A percentile compares a stretch with the other conserved stretches of the same genome.
These are phyloP conservation scores for Beauveria pseudobassiana DNA, from an alignment of 2,329 filamentous ascomycete genomes.

Conservation along the genomic window DNA sequence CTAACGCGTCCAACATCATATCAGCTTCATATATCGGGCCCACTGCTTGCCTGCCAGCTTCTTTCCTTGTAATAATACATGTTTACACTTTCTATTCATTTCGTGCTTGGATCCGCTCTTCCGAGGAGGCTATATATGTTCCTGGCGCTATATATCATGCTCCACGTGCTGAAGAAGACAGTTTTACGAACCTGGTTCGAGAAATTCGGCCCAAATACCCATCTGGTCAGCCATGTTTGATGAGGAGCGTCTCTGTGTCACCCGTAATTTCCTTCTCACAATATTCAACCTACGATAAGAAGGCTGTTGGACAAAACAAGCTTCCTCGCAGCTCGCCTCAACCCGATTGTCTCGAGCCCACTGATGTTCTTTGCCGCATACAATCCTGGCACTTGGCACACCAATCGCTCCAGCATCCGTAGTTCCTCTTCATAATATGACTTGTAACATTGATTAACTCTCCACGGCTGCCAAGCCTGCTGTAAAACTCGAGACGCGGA, in stretches of 20 bases:
- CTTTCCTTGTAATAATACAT: not conserved
- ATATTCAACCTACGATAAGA: too few relatives aligned
- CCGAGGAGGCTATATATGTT: not conserved
- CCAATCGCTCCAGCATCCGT: not conserved
- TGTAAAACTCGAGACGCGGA: not conserved
- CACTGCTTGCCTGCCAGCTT: not conserved
- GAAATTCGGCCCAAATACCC: not conserved
- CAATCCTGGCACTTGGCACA: too few relatives aligned
- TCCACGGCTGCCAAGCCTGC: not conserved
- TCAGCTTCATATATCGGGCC: not conserved
- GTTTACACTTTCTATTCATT: not conserved
- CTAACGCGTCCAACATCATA: not conserved
- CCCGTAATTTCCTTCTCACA: too few relatives aligned
- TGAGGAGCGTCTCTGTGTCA: not conserved
- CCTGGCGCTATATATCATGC: not conserved
- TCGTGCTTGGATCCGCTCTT: not conserved
- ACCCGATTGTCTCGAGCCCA: not conserved
- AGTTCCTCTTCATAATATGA: not conserved
- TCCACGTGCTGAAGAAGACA: slow-evolving; percentile 9
- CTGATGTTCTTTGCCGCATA: not conserved
- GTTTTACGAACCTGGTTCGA: not conserved
- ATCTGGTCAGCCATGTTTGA: too few relatives aligned
- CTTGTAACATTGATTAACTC: not conserved
- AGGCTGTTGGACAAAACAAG: too few relatives aligned
- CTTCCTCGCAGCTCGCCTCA: too few relatives aligned